These are phyloP conservation scores for Colletotrichum sp. DNA, from an alignment of 2,329 filamentous ascomycete genomes.

Conservation along the genomic window DNA sequence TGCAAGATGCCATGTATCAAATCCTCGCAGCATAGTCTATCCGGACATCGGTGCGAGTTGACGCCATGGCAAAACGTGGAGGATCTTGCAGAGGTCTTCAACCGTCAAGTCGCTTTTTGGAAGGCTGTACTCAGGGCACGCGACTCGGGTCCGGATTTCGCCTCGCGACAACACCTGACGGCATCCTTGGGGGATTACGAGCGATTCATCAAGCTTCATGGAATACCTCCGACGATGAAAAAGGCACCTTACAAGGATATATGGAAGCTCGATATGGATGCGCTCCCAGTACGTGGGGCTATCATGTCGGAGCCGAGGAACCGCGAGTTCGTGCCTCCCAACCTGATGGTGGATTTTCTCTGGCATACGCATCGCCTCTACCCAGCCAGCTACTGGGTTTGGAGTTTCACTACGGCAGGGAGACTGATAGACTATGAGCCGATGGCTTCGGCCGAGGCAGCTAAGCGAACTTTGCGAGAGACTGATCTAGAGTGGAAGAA, in stretches of 20 bases:
- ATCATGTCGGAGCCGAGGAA: not conserved
- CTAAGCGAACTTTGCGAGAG: not conserved
- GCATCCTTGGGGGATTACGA: not conserved
- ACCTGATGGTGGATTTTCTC: conserved; percentile 6
- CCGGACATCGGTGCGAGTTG: conserved; percentile 10
- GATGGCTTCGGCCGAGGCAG: not conserved
- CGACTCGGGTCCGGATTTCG: not conserved
- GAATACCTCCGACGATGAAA: not conserved
- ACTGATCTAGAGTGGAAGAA: conserved; percentile 7
- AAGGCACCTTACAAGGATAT: not conserved
- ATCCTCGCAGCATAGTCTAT: not conserved
- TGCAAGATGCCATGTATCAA: not conserved
- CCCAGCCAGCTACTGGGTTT: conserved; percentile 17
- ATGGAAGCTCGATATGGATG: not conserved
- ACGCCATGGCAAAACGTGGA: conserved; percentile 5
- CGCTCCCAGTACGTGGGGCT: not conserved
- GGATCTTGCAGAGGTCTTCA: conserved; percentile 1
- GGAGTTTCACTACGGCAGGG: not conserved
- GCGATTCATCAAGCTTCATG: conserved; percentile 8
- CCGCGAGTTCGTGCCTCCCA: conserved; percentile 3
- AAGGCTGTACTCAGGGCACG: not conserved
- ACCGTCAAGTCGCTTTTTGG: conserved; percentile 19
- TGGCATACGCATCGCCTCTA: conserved; percentile 21
- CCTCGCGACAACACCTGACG: not conserved
- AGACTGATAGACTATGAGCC: conserved; percentile 10